Conservation (phyloP, 768 basidiomycete species). For the Ephemerocybe angulata region DNA sequence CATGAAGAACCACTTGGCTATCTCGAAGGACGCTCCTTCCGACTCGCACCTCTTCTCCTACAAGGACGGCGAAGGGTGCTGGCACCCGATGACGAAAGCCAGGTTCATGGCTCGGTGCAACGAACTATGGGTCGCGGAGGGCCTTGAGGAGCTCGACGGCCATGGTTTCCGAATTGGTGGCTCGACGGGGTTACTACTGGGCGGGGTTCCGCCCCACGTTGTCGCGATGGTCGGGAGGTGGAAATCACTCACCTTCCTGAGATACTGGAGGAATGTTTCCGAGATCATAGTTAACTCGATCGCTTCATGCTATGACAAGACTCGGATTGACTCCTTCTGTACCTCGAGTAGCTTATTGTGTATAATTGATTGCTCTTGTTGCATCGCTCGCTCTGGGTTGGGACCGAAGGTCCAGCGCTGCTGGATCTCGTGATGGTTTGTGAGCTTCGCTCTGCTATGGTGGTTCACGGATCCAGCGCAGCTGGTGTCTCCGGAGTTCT, state of each 20-base stretch:
- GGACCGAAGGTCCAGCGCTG: too few relatives aligned
- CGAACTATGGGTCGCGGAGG: constrained; percentile 11
- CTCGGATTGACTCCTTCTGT: not conserved
- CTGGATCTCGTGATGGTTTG: too few relatives aligned
- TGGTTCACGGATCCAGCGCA: too few relatives aligned
- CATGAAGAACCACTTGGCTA: constrained; percentile 19
- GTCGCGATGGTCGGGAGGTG: constrained; percentile 32
- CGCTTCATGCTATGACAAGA: not conserved
- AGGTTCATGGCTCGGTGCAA: constrained; percentile 10
- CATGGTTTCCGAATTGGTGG: constrained; percentile 29
- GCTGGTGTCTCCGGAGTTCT: too few relatives aligned
- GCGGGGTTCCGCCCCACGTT: constrained; percentile 24
- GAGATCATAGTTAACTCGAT: not conserved
- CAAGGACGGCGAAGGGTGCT: too few relatives aligned
- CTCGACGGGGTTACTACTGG: constrained; percentile 22
- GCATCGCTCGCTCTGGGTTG: too few relatives aligned
- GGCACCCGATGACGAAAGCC: constrained; percentile 4
- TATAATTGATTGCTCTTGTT: too few relatives aligned
- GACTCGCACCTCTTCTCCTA: constrained; percentile 17
- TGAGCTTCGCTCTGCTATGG: too few relatives aligned
- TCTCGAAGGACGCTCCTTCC: constrained; percentile 16
- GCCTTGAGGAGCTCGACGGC: too few relatives aligned
- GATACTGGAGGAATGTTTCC: not conserved
- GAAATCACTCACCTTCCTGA: constrained; percentile 12
- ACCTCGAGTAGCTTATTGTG: not conserved